Conservation (phyloP, 768 basidiomycete genomes). For the Mycena belliarum region DNA sequence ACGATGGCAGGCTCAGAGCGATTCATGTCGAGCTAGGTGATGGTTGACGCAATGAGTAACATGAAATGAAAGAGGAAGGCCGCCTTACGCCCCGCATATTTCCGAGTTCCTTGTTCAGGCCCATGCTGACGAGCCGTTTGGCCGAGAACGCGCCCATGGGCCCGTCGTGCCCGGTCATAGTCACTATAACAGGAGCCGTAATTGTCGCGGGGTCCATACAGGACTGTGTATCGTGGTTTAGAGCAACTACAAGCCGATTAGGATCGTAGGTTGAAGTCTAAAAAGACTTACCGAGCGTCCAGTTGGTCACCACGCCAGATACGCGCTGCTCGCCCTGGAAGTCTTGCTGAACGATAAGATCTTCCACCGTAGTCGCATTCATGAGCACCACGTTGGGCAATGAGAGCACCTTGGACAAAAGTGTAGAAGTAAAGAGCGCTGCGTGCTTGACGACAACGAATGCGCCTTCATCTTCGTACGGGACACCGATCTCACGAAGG, state of each 20-base stretch:
- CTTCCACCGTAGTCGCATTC: constrained; percentile 83
- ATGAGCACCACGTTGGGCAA: constrained; percentile 72
- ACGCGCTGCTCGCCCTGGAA: constrained; percentile 52
- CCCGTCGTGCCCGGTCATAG: constrained; percentile 76
- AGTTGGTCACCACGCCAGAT: constrained; percentile 52
- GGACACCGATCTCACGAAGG: constrained; percentile 66
- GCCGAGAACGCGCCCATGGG: constrained; percentile 83
- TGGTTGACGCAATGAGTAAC: background rate
- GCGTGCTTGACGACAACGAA: constrained; percentile 84
- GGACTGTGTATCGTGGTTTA: constrained; percentile 74
- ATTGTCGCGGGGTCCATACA: constrained; percentile 82
- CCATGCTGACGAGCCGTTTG: constrained; percentile 74
- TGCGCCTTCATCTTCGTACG: constrained; percentile 75
- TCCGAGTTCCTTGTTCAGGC: constrained; percentile 71
- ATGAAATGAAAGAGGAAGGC: background rate
- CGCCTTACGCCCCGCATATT: constrained; percentile 62
- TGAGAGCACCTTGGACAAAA: constrained; percentile 69
- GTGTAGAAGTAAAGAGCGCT: constrained; percentile 77
- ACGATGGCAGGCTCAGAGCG: constrained; percentile 82
- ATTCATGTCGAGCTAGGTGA: constrained; percentile 63
- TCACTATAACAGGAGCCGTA: constrained; percentile 74
- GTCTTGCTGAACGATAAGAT: constrained; percentile 70
- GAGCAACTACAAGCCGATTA: constrained; percentile 32
- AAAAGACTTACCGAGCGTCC: constrained; percentile 38
- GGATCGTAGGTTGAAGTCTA: too few species aligned